Evolutionary conservation across 306 rosid genomes (phyloP).

Genomic region (Vigna hirtella): DNA sequence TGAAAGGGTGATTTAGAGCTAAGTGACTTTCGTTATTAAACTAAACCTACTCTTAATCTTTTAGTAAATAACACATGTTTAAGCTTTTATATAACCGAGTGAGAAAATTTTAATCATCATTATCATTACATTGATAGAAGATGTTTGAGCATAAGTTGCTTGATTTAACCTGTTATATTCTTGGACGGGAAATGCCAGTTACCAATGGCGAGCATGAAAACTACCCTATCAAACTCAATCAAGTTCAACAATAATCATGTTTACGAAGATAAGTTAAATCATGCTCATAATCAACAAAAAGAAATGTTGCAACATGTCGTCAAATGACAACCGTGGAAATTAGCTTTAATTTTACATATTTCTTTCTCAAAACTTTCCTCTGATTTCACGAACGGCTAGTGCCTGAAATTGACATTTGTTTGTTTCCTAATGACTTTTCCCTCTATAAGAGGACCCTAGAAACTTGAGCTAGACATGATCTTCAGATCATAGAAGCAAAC

Average conservation of each 20-base stretch:
- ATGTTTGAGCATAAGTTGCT: not conserved
- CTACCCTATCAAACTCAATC: not conserved
- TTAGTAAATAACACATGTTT: too few species aligned
- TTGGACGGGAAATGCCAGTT: constrained; percentile 23
- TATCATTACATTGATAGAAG: too few species aligned
- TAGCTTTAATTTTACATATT: constrained; percentile 2
- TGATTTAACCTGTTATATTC: not conserved
- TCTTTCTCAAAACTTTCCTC: not conserved
- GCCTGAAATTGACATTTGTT: constrained; percentile 45
- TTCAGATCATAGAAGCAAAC: constrained; percentile 14
- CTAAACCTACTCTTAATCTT: too few species aligned
- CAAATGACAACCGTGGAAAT: constrained; percentile 48
- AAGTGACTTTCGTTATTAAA: too few species aligned
- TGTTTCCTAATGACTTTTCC: constrained; percentile 22
- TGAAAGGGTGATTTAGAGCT: not conserved
- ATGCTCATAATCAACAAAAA: not conserved
- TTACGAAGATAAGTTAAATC: constrained; percentile 35
- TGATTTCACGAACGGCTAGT: constrained; percentile 33
- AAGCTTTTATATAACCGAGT: too few species aligned
- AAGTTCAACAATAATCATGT: constrained; percentile 33
- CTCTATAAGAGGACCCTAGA: constrained; percentile 48
- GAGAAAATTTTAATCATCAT: too few species aligned
- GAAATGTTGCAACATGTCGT: constrained; percentile 20
- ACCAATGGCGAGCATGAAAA: constrained; percentile 28
- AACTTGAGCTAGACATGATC: constrained; percentile 34